Evolutionary conservation across 805 yeast species (phyloP), one percentile per base, ranked within the genome.

Genomic region (Cyberlindnera mycetangii): DNA sequence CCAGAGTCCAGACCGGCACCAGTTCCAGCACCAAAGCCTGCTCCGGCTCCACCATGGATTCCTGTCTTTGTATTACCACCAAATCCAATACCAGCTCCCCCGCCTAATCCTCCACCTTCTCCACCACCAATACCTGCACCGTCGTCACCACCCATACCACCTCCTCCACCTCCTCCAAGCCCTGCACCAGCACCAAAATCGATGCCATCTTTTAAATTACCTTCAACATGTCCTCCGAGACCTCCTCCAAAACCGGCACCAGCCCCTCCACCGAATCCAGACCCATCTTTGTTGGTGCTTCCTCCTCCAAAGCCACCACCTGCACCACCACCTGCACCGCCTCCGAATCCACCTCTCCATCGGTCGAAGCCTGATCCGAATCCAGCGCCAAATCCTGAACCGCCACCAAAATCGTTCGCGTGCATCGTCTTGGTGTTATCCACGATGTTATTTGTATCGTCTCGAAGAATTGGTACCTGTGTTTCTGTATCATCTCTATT

Each of bases 111-210:
- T 8, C 20, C 20, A 22, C 38, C 38, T n/a, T 20, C 38, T 15
- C 38, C 38, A 11, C 30, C 38, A 3, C 38, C 38, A 12, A 22
- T 9, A 11, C 30, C 38, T 9, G 28, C 38, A 15, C 38, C 30
- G 11, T 24, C 30, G 14, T 15, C 12, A 11, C 30, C 38, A n/a
- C 38, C 38, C 9, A n/a, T 3, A 6, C 38, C 38, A 22, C 28
- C 38, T 19, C 38, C 38, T 8, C 30, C 38, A 8, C 38, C 38
- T 4, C 38, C 38, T 35, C 38, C 38, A 22, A 21, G 15, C 8
- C 38, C 38, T 6, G 11, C 30, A 22, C 30, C 38, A 15, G 20
- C 30, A 15, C 20, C 38, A 22, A 35, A 21, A 8, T 35, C 38
- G 12, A 35, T 11, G 3, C 38, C 38, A 15, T 35, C 30, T 22